A percentile compares a stretch with the other conserved stretches of the same genome.
Conservation (phyloP, 805 yeast genomes). For the Ogataea angusta region DNA sequence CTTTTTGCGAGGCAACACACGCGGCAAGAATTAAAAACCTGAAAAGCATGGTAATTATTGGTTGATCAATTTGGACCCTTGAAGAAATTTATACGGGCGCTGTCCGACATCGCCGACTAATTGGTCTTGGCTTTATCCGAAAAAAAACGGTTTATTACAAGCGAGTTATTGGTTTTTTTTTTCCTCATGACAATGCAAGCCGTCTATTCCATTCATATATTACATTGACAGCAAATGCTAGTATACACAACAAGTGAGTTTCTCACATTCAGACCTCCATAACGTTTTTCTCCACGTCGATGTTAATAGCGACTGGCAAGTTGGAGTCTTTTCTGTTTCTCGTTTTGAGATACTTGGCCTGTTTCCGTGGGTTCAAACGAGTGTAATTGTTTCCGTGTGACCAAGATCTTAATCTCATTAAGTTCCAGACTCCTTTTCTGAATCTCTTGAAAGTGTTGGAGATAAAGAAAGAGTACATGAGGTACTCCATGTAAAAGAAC, state of each 20-base stretch:
- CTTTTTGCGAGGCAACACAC: constrained; percentile 22
- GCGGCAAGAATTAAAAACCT: not conserved
- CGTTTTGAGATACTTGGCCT: constrained; percentile 24
- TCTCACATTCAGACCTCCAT: constrained; percentile 10
- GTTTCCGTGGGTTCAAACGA: constrained; percentile 20
- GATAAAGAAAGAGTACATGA: constrained; percentile 36
- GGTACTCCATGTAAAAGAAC: constrained; percentile 45
- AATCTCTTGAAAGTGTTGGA: constrained; percentile 22
- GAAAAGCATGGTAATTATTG: not conserved
- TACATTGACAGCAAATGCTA: constrained; percentile 9
- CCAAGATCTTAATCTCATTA: constrained; percentile 23
- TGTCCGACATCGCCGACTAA: constrained; percentile 8
- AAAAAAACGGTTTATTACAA: not conserved
- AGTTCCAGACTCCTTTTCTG: constrained; percentile 22
- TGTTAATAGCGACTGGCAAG: constrained; percentile 41
- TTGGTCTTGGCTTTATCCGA: not conserved
- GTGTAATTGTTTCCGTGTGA: constrained; percentile 23
- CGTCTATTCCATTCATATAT: constrained; percentile 2
- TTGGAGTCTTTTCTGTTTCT: constrained; percentile 53
- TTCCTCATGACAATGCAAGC: not conserved
- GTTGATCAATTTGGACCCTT: not conserved
- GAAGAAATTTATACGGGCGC: constrained; percentile 1
- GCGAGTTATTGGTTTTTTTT: constrained; percentile 1
- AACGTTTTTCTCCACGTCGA: constrained; percentile 34
- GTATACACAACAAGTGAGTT: constrained; percentile 2